Evolutionary conservation across 768 basidiomycete genomes (phyloP), one percentile per base, ranked within the genome.

Genomic region (Lentinula sp.): DNA sequence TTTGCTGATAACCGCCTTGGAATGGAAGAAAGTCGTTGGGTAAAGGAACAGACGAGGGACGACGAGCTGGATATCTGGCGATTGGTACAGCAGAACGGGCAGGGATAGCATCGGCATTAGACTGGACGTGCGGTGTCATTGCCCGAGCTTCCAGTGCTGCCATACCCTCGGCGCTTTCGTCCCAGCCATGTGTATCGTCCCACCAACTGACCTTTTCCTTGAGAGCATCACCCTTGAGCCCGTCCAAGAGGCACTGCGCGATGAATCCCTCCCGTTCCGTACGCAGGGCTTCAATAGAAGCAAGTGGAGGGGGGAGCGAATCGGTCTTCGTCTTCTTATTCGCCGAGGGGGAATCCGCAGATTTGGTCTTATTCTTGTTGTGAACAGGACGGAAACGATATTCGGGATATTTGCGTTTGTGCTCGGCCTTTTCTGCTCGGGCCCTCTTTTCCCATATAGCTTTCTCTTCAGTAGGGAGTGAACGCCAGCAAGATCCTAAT

Each of bases 401-500:
- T 64, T 89, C 81, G 0, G 90, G 89, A 69, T 88, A 89, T 61
- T 74, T 77, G 43, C 76, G 76, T 59, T 87, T 84, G 73, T 92
- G 90, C 35, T 84, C 85, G 0, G 85, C 86, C 73, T 90, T 90
- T 23, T 85, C 89, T 48, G 83, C 80, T 68, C 88, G 87, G 0
- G 90, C 90, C 59, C 81, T 81, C 37, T 81, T 73, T 67, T 91
- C 88, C 90, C 90, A 92, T 16, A 83, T 76, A 4, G 79, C 79
- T 67, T 87, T 89, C 71, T 92, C 87, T 15, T 86, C 82, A 16
- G 84, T 78, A 0, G 88, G 86, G 3, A 92, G 81, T 0, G 84
- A 71, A 28, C 85, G 81, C 90, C 90, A 92, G 68, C 87, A 89
- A 66, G 86, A 84, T 49, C 90, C 90, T 76, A 74, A 37, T n/a